A percentile compares a stretch with the other conserved stretches of the same genome.
phyloP scores from a whole-genome alignment of 306 rosid genomes.

The Astragalus glycyphyllos region DNA sequence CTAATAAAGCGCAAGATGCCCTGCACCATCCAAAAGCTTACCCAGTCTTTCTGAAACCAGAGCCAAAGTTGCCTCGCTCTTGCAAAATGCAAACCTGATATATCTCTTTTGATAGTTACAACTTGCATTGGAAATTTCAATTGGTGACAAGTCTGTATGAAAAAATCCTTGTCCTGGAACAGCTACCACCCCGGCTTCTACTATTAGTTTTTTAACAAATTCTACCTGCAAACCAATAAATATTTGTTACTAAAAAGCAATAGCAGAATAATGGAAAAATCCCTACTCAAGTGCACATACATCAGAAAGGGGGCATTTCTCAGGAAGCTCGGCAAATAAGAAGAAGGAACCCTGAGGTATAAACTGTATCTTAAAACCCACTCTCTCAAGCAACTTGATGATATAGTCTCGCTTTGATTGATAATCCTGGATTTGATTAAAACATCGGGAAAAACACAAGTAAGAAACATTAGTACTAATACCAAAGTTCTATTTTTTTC shows the following conservation, averaged over 20 bases:
- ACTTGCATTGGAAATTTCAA: constrained; percentile 44
- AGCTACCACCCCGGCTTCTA: constrained; percentile 83
- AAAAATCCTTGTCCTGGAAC: constrained; percentile 89
- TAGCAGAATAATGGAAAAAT: constrained; percentile 29
- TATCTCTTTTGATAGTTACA: constrained; percentile 62
- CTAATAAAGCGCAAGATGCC: constrained; percentile 44
- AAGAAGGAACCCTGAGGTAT: constrained; percentile 88
- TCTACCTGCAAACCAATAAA: constrained; percentile 59
- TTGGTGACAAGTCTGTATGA: constrained; percentile 44
- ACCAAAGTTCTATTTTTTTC: constrained; percentile 13
- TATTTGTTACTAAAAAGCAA: not conserved
- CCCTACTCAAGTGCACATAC: constrained; percentile 47
- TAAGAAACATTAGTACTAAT: constrained; percentile 8
- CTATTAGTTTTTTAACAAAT: constrained; percentile 70
- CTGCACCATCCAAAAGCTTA: constrained; percentile 50
- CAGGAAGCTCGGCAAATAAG: constrained; percentile 80
- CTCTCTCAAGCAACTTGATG: constrained; percentile 56
- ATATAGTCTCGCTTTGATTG: constrained; percentile 74
- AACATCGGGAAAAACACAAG: constrained; percentile 15
- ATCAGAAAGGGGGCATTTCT: constrained; percentile 66
- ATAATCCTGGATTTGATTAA: constrained; percentile 64
- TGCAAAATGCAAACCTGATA: constrained; percentile 89
- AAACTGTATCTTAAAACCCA: constrained; percentile 73
- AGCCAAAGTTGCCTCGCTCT: constrained; percentile 71
- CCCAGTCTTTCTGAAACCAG: constrained; percentile 62